phyloP scores from a whole-genome alignment of 768 basidiomycete species.

The Tricholoma bakamatsutake region DNA sequence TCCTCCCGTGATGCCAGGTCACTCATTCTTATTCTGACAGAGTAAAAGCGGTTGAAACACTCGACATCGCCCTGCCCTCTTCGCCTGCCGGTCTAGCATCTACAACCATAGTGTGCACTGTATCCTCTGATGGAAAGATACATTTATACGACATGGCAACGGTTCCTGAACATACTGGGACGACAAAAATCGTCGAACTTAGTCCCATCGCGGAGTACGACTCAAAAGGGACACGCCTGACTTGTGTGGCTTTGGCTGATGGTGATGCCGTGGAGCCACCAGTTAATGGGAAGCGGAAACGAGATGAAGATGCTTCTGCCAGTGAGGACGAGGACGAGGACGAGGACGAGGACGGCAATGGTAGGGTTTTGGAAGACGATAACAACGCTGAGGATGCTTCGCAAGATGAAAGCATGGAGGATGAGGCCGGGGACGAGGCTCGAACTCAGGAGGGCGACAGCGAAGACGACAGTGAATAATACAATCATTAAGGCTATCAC shows the following conservation, averaged over 20 bases:
- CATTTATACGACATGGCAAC: conserved; percentile 66
- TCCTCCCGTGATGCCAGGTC: background rate
- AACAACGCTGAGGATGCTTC: conserved; percentile 23
- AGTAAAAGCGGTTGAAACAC: conserved; percentile 74
- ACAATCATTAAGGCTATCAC: background rate
- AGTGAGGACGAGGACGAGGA: conserved; percentile 18
- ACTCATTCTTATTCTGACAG: conserved; percentile 29
- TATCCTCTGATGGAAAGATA: conserved; percentile 87
- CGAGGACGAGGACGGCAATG: conserved; percentile 14
- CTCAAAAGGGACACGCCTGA: conserved; percentile 19
- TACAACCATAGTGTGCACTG: conserved; percentile 67
- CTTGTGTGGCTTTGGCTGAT: conserved; percentile 28
- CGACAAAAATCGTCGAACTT: conserved; percentile 11
- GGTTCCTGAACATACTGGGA: conserved; percentile 31
- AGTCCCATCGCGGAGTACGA: conserved; percentile 16
- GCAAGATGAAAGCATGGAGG: conserved; percentile 22
- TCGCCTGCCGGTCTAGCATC: conserved; percentile 24
- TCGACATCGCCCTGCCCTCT: conserved; percentile 52
- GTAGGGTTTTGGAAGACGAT: conserved; percentile 11
- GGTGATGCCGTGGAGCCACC: conserved; percentile 14
- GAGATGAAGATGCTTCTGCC: conserved; percentile 14
- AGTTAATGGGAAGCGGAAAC: conserved; percentile 21
- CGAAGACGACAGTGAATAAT: conserved; percentile 21
- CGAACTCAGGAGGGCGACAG: conserved; percentile 21
- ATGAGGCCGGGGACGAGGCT: conserved; percentile 9